These are phyloP conservation scores for Leavenworthia alabamica DNA, from an alignment of 345 rosid genomes.

Conservation along the genomic window DNA sequence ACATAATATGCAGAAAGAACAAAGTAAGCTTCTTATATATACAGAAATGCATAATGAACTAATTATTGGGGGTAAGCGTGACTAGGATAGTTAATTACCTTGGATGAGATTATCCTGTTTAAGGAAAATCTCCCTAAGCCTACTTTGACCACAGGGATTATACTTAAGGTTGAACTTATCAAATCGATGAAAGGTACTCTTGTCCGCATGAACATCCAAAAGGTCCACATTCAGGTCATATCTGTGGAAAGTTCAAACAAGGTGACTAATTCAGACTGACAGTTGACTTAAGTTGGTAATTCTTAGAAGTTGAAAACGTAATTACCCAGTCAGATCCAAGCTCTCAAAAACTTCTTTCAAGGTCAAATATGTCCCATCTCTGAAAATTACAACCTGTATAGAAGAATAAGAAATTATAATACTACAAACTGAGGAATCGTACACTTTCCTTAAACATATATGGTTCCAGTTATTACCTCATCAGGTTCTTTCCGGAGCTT, in stretches of 20 bases:
- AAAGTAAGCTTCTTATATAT: background rate
- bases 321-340: slow-evolving; percentile 87
- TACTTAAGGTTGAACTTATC: slow-evolving; percentile 98
- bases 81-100: slow-evolving; percentile 39
- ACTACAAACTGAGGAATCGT: background rate
- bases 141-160: slow-evolving; percentile 99
- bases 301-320: background rate
- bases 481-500: slow-evolving; percentile 95
- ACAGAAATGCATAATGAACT: background rate
- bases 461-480: slow-evolving; percentile 51
- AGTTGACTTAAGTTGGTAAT: background rate
- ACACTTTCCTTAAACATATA: background rate
- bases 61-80: background rate
- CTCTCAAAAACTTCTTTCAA: slow-evolving; percentile 95
- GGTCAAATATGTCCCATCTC: slow-evolving; percentile 97
- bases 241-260: slow-evolving; percentile 39
- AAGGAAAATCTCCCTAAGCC: slow-evolving; percentile 98
- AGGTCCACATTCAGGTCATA: slow-evolving; percentile 95
- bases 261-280: slow-evolving; percentile 3
- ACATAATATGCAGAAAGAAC: background rate
- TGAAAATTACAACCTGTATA: slow-evolving; percentile 90
- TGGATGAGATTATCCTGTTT: slow-evolving; percentile 99
- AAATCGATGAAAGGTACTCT: slow-evolving; percentile 98
- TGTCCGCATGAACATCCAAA: slow-evolving; percentile 98
- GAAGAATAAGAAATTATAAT: slow-evolving; percentile 1